Evolutionary conservation across 495 filamentous ascomycete genomes (phyloP).

Genomic region (Podospora anserina): DNA sequence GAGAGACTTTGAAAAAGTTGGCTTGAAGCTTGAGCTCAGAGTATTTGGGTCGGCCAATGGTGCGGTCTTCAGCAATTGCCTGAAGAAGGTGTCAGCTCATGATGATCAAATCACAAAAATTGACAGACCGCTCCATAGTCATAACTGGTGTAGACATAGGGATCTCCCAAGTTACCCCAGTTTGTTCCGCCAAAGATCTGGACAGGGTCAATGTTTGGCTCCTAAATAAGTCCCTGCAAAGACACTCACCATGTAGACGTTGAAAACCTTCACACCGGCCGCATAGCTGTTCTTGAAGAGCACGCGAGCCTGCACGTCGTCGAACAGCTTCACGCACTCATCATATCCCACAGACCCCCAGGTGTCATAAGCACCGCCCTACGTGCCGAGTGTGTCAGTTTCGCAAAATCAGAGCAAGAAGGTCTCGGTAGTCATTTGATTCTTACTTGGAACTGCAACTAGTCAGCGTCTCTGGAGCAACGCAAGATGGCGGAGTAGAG

Average conservation of each 20-base stretch:
- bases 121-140: slow-evolving; percentile 58
- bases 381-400: slow-evolving; percentile 46
- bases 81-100: background rate
- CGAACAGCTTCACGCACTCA: slow-evolving; percentile 60
- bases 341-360: slow-evolving; percentile 70
- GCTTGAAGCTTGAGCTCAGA: slow-evolving; percentile 71
- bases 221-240: slow-evolving; percentile 12
- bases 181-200: slow-evolving; percentile 71
- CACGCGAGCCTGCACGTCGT: slow-evolving; percentile 69
- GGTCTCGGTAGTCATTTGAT: slow-evolving; percentile 9
- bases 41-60: slow-evolving; percentile 69
- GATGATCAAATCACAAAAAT: background rate
- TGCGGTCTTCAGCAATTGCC: slow-evolving; percentile 61
- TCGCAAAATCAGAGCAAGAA: background rate
- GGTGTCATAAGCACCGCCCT: slow-evolving; percentile 73
- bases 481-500: background rate
- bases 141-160: slow-evolving; percentile 71
- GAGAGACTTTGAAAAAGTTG: slow-evolving; percentile 68
- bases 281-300: slow-evolving; percentile 78
- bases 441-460: slow-evolving; percentile 1
- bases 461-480: slow-evolving; percentile 7
- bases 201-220: slow-evolving; percentile 6
- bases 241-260: slow-evolving; percentile 59
- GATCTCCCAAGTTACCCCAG: slow-evolving; percentile 77
- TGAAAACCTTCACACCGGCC: slow-evolving; percentile 47